These are phyloP conservation scores for Condylostoma magnum DNA, from an alignment of 169 alveolate genomes.

Conservation along the genomic window DNA sequence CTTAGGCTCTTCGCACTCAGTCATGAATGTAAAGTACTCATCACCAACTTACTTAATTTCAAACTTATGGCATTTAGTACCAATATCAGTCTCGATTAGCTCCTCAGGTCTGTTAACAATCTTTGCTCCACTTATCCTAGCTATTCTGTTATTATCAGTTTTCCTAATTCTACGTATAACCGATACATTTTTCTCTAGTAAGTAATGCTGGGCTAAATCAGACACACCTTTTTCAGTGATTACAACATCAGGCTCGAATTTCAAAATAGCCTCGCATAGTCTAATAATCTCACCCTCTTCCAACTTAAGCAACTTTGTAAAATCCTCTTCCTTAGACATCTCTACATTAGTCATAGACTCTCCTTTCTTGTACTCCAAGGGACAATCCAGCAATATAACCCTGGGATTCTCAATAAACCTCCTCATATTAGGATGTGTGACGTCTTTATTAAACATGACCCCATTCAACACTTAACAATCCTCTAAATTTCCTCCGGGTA, in stretches of 20 bases:
- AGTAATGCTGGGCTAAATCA: conserved; percentile 96
- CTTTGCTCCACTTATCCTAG: conserved; percentile 96
- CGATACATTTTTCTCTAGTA: conserved; percentile 92
- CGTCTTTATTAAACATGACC: conserved; percentile 96
- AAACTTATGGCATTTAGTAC: conserved; percentile 95
- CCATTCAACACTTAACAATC: conserved; percentile 96
- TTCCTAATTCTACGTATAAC: conserved; percentile 92
- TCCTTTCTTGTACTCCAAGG: conserved; percentile 98
- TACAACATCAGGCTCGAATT: conserved; percentile 95
- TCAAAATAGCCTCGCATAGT: conserved; percentile 95
- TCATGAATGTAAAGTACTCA: conserved; percentile 85
- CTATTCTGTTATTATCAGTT: conserved; percentile 97
- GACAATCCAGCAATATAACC: conserved; percentile 95
- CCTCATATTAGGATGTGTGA: conserved; percentile 98
- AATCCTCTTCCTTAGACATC: conserved; percentile 95
- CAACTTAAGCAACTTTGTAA: conserved; percentile 92
- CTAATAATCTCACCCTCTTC: conserved; percentile 96
- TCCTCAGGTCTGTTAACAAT: conserved; percentile 98
- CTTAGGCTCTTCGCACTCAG: conserved; percentile 90
- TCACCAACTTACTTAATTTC: conserved; percentile 94
- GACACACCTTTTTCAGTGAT: conserved; percentile 98
- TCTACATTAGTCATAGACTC: conserved; percentile 97
- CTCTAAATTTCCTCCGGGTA: conserved; percentile 99
- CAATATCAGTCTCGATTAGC: conserved; percentile 90
- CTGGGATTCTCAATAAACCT: conserved; percentile 94